These are phyloP conservation scores for Haplosporangium gracile DNA, from an alignment of 192 early-diverging fungal species.

Conservation along the genomic window DNA sequence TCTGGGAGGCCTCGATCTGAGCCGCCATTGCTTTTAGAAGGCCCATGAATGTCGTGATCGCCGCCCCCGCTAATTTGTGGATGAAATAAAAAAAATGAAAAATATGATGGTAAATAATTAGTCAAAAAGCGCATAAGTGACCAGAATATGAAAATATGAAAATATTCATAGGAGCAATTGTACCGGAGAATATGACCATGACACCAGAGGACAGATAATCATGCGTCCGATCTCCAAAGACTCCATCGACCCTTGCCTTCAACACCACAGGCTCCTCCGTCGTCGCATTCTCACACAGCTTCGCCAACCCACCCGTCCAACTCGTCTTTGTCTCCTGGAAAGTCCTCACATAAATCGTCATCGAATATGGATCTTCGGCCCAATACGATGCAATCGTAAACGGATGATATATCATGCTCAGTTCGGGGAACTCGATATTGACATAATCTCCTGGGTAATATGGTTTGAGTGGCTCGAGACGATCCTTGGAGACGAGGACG, in stretches of 20 bases:
- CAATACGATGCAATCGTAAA: slow-evolving; percentile 54
- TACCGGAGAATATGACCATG: slow-evolving; percentile 52
- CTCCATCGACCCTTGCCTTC: slow-evolving; percentile 35
- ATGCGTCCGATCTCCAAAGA: slow-evolving; percentile 48
- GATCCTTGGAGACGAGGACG: slow-evolving; percentile 19
- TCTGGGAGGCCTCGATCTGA: slow-evolving; percentile 22
- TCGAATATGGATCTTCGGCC: slow-evolving; percentile 53
- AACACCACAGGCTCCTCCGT: slow-evolving; percentile 14
- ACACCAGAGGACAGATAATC: slow-evolving; percentile 27
- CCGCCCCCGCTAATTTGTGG: slow-evolving; percentile 36
- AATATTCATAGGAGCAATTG: not conserved
- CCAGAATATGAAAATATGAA: not conserved
- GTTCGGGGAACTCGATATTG: slow-evolving; percentile 38
- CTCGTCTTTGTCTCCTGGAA: slow-evolving; percentile 41
- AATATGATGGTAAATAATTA: not conserved
- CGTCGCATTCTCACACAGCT: slow-evolving; percentile 17
- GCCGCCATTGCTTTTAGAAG: slow-evolving; percentile 48
- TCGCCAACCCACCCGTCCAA: slow-evolving; percentile 42
- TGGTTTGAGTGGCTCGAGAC: slow-evolving; percentile 38
- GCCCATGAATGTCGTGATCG: slow-evolving; percentile 47
- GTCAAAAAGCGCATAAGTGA: no score
- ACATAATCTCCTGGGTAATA: slow-evolving; percentile 53
- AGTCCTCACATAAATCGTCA: slow-evolving; percentile 44
- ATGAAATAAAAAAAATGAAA: not conserved
- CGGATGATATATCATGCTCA: slow-evolving; percentile 40